Evolutionary conservation across 2,329 filamentous ascomycete species (phyloP).

Genomic region (Fusarium metavorans): DNA sequence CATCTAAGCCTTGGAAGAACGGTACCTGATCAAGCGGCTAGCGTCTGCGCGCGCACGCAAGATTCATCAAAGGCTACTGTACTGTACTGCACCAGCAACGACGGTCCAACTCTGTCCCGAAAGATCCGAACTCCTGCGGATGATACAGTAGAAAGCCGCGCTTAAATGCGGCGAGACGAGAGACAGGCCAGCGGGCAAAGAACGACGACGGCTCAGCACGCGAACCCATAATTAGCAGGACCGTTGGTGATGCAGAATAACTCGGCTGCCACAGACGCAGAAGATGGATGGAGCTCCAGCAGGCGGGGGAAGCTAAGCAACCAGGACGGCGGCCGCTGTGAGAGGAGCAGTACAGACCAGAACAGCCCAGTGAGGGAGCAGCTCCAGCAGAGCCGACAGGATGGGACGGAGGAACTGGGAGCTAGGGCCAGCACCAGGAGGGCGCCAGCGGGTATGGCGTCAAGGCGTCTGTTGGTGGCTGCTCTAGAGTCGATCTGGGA

Average conservation of each 20-base stretch:
- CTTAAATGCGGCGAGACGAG: slow-evolving; percentile 14
- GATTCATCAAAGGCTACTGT: not conserved
- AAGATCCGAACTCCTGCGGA: slow-evolving; percentile 24
- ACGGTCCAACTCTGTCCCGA: slow-evolving; percentile 14
- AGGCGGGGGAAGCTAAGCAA: slow-evolving; percentile 2
- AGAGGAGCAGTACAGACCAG: not conserved
- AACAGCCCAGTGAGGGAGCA: not conserved
- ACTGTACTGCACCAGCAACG: not conserved
- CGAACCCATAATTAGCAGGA: slow-evolving; percentile 11
- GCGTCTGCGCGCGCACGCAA: slow-evolving; percentile 32
- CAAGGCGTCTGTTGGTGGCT: slow-evolving; percentile 44
- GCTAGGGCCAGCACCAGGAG: slow-evolving; percentile 4
- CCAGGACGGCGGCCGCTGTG: slow-evolving; percentile 3
- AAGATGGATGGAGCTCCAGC: not conserved
- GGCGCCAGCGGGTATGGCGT: slow-evolving; percentile 42
- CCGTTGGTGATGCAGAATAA: slow-evolving; percentile 2
- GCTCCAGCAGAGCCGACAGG: not conserved
- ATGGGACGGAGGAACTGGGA: not conserved
- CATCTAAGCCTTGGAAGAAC: slow-evolving; percentile 45
- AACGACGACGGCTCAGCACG: slow-evolving; percentile 18
- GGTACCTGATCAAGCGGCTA: slow-evolving; percentile 41
- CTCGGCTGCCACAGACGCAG: slow-evolving; percentile 1
- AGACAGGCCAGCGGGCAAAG: slow-evolving; percentile 8
- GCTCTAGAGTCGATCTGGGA: slow-evolving; percentile 31
- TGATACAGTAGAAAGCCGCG: slow-evolving; percentile 2